A percentile compares a stretch with the other conserved stretches of the same genome.
Conservation (phyloP, 2,329 filamentous ascomycete genomes). For the Cercospora janseana region DNA sequence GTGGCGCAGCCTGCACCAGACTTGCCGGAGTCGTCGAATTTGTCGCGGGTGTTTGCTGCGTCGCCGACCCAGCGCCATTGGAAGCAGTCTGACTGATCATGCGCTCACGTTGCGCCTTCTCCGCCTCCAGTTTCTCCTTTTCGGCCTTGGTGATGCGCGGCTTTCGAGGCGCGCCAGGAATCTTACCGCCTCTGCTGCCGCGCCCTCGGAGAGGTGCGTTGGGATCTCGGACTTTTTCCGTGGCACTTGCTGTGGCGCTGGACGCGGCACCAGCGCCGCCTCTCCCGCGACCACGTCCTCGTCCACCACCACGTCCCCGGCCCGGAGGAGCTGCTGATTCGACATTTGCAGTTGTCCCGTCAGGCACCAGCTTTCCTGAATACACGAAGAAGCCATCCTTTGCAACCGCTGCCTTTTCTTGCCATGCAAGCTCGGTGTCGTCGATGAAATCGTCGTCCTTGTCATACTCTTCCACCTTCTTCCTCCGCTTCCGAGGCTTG, state of each 20-base stretch:
- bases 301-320: slow-evolving; percentile 37
- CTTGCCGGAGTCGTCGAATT: slow-evolving; percentile 7
- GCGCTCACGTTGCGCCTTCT: slow-evolving; percentile 72
- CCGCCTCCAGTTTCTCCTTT: slow-evolving; percentile 74
- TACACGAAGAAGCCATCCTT: slow-evolving; percentile 99
- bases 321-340: slow-evolving; percentile 31
- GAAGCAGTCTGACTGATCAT: slow-evolving; percentile 34
- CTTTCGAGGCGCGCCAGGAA: slow-evolving; percentile 72
- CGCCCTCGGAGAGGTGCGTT: slow-evolving; percentile 40
- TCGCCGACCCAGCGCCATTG: background rate
- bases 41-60: background rate
- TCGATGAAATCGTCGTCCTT: slow-evolving; percentile 72
- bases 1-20: background rate
- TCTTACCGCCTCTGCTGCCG: slow-evolving; percentile 63
- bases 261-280: slow-evolving; percentile 48
- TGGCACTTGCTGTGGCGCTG: slow-evolving; percentile 36
- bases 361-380: slow-evolving; percentile 83
- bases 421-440: slow-evolving; percentile 92
- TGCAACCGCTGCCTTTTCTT: slow-evolving; percentile 89
- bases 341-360: slow-evolving; percentile 63
- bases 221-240: slow-evolving; percentile 30
- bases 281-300: slow-evolving; percentile 58
- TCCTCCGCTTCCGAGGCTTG: slow-evolving; percentile 79
- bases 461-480: slow-evolving; percentile 65
- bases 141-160: slow-evolving; percentile 84